phyloP scores from a whole-genome alignment of 345 rosid species.

The Psidium guajava region DNA sequence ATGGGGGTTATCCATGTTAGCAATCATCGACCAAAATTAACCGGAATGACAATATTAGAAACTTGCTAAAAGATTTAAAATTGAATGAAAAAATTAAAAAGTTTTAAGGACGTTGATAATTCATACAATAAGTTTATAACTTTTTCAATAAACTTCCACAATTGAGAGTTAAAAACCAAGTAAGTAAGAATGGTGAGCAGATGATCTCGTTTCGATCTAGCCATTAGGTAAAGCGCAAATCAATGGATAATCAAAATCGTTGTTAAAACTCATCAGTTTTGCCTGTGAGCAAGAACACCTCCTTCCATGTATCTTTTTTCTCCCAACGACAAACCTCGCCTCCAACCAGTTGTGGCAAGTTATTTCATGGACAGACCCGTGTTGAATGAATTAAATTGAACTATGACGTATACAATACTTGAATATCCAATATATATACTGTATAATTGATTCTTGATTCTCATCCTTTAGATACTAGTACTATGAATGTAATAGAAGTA shows the following conservation, averaged over 20 bases:
- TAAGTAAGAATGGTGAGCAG: neutral
- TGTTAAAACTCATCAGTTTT: neutral
- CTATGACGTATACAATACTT: neutral
- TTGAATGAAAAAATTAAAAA: neutral
- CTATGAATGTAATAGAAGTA: neutral
- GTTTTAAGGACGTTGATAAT: neutral
- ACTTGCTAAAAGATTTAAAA: neutral
- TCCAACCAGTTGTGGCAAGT: neutral
- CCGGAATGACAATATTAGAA: rapidly evolving
- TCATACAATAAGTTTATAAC: neutral
- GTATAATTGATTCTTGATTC: neutral
- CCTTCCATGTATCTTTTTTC: neutral
- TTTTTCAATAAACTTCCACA: neutral
- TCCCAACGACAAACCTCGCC: neutral
- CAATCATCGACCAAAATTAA: neutral
- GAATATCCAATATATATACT: neutral
- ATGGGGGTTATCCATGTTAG: rapidly evolving
- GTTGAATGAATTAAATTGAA: no score
- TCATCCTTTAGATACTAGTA: neutral
- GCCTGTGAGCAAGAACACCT: neutral
- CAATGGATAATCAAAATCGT: neutral
- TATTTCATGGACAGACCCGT: neutral
- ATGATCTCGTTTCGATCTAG: neutral
- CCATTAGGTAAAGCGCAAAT: neutral
- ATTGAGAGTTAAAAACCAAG: neutral